phyloP scores from a whole-genome alignment of 2,329 filamentous ascomycete species.

The Aspergillus cejpii region DNA sequence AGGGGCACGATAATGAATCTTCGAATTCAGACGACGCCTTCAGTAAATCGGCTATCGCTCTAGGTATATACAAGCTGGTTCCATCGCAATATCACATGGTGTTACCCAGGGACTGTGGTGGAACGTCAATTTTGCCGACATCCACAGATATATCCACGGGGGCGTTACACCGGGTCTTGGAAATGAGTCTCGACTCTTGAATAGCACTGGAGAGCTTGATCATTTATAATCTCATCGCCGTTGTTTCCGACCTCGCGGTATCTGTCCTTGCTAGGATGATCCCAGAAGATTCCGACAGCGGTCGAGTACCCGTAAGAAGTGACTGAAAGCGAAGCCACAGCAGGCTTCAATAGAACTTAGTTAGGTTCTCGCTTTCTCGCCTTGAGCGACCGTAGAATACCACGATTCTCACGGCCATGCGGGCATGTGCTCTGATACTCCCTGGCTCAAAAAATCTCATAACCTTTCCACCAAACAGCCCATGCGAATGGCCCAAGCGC shows the following conservation, averaged over 20 bases:
- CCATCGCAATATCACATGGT: neutral
- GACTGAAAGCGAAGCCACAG: neutral
- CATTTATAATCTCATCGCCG: neutral
- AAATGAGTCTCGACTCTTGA: neutral
- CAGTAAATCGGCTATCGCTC: neutral
- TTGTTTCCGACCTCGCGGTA: neutral
- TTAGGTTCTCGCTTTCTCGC: neutral
- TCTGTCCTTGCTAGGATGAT: neutral
- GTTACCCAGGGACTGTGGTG: neutral
- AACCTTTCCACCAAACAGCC: constrained; percentile 50
- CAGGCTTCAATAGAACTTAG: neutral
- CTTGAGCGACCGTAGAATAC: neutral
- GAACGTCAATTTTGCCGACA: neutral
- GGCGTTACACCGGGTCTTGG: neutral
- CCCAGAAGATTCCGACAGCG: neutral
- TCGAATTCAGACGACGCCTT: neutral
- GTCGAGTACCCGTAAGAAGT: neutral
- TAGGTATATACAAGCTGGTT: neutral
- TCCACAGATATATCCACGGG: neutral
- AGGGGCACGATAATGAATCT: neutral
- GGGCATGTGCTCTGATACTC: neutral
- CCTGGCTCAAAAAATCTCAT: constrained; percentile 35
- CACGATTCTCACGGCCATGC: neutral
- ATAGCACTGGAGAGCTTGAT: neutral
- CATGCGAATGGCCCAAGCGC: constrained; percentile 47